Evolutionary conservation across 371 early-diverging fungal genomes (phyloP), one percentile per base, ranked within the genome.

Genomic region (Lichtheimia ramosa): DNA sequence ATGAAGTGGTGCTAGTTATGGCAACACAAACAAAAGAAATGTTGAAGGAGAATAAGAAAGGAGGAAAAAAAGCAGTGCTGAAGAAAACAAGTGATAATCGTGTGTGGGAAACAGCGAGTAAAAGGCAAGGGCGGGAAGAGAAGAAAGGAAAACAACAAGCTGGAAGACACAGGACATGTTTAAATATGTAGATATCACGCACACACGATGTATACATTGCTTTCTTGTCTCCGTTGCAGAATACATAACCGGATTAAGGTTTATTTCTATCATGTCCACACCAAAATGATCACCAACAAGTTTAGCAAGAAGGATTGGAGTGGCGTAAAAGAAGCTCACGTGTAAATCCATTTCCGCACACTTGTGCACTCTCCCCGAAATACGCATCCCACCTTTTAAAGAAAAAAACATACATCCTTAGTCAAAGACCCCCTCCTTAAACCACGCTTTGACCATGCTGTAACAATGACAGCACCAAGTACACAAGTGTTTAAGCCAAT

Each of bases 321-420:
- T 55, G 56, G 56, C 56, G 56, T 55, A 55, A 55, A 54, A 27
- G 53, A 40, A 15, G 40, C 56, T 55, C 56, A 55, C 56, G 42
- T 24, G 56, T 42, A 27, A 21, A 20, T 46, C 46, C 34, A 34
- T 34, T 34, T 34, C 34, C 34, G 34, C 34, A 34, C 34, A 34
- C 10, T 34, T 34, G 34, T 34, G 2, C 34, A 8, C 34, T 34
- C 34, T 2, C 34, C 34, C 34, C 34, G 34, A 34, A 27, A 34
- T 34, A 34, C 34, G 34, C 34, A 34, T 34, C 34, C 34, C 34
- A 34, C 34, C 34, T 34, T 34, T 34, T 34, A 34, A 34, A 34
- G 34, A 34, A 34, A 34, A 28, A 34, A 34, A 34, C 10, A 10
- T 34, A 34, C 10, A 34, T 34, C 34, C 34, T 10, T 34, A 10